Base-by-base conservation (phyloP, 768 basidiomycete genomes). In the Lepiota venenata region DNA sequence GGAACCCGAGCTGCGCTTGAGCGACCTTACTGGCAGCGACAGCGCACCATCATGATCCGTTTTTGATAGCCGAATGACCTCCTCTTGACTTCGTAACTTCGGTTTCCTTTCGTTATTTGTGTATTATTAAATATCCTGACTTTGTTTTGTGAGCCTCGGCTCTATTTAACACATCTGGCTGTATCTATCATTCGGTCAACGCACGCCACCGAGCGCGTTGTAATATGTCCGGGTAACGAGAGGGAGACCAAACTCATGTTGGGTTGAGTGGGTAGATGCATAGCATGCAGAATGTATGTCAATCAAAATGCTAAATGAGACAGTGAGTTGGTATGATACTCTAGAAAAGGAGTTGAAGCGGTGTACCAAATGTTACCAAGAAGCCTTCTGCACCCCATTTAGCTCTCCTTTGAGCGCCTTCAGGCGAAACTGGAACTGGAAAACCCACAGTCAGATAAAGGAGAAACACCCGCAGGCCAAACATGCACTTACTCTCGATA, bases 341-440 rank as follows among this genome's bases (percentile, higher is more conserved):
- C 36, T n/a, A 41, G 14, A 39, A 2, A 39, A 25, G n/a, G 9
- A 39, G 18, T 10, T 32, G 38, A 47, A 57, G 38, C 44, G 52
- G 37, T 39, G 56, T 55, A 52, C 55, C 16, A 39, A 37, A n/a
- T n/a, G 59, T 67, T 76, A 97, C 94, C 95, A 98, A n/a, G 87
- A 90, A 7, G 94, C 92, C 64, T 96, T 94, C 42, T 79, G 77
- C 22, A 98, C 92, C 4, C 95, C 95, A 16, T 91, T 87, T 25
- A 97, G 74, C 62, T 95, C 87, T 4, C 91, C 88, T 35, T 74
- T 74, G 50, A 91, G 72, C 0, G 93, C 95, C 64, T 93, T 90
- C 44, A 91, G 63, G 36, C 94, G 82, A 74, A 98, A 97, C 73
- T 95, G 93, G 74, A 81, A 91, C 95, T 97, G 32, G 12, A 35